These are phyloP conservation scores for Marchantia paleacea DNA, from an alignment of 225 moss, liverwort and hornwort genomes.

Conservation along the genomic window DNA sequence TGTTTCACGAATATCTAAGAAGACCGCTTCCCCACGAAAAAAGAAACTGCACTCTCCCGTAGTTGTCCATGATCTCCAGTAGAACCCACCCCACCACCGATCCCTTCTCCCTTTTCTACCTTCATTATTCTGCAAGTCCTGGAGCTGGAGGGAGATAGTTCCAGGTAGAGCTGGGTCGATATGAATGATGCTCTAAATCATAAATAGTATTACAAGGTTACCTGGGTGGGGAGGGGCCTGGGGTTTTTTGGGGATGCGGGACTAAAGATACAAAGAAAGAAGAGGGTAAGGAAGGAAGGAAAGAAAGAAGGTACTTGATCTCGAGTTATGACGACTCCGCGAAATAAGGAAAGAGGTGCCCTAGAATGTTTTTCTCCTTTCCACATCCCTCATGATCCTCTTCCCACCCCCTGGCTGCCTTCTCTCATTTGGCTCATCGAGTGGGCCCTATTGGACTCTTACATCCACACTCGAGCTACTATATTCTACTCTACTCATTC, in stretches of 20 bases:
- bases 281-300: background rate
- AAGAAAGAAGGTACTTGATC: background rate
- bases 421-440: background rate
- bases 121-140: too few relatives aligned
- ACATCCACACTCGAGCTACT: background rate
- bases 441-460: background rate
- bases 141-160: too few relatives aligned
- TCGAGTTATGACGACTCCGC: background rate
- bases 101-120: background rate
- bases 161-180: too few relatives aligned
- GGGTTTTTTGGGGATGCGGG: background rate
- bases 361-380: slow-evolving; percentile 13
- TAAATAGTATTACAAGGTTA: too few relatives aligned
- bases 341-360: background rate
- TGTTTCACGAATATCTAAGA: background rate
- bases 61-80: background rate
- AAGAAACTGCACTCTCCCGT: background rate
- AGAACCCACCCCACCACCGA: background rate
- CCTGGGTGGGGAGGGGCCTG: too few relatives aligned
- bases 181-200: too few relatives aligned
- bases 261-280: background rate
- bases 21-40: background rate
- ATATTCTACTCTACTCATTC: background rate
- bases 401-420: too few relatives aligned
- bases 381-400: background rate